Percentiles rank a stretch among this genome's conserved stretches.
Evolutionary conservation across 2,329 filamentous ascomycete genomes (phyloP).

Genomic region (Lachnellula hyalina): DNA sequence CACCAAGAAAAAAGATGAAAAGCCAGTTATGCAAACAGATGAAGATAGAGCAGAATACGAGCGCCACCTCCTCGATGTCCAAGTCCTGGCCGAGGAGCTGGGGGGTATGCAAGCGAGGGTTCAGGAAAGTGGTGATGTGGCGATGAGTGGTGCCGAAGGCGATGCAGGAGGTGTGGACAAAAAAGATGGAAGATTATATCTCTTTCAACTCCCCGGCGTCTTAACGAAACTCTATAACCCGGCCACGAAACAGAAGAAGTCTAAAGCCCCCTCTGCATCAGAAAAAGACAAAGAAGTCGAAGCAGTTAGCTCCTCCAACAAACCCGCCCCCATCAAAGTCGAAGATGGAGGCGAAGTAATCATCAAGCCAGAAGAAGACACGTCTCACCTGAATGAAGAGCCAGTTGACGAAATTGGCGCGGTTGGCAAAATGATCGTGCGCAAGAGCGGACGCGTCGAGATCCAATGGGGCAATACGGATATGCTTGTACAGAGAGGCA

Average conservation of each 20-base stretch:
- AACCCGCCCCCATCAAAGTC: constrained; percentile 37
- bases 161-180: constrained; percentile 12
- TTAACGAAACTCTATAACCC: constrained; percentile 47
- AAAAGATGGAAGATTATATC: constrained; percentile 51
- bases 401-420: constrained; percentile 46
- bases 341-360: constrained; percentile 13
- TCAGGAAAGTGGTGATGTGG: constrained; percentile 36
- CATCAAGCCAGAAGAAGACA: constrained; percentile 19
- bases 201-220: constrained; percentile 61
- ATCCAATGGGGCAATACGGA: constrained; percentile 57
- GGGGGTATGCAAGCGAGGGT: constrained; percentile 32
- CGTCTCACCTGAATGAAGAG: constrained; percentile 11
- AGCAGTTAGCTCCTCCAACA: constrained; percentile 11
- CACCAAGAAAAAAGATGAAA: constrained; percentile 17
- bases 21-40: constrained; percentile 44
- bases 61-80: constrained; percentile 41
- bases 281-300: constrained; percentile 38
- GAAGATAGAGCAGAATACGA: constrained; percentile 47
- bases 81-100: constrained; percentile 42
- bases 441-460: constrained; percentile 57
- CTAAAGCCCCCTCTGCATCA: constrained; percentile 17
- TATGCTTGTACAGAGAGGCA: constrained; percentile 47
- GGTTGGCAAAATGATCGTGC: constrained; percentile 55
- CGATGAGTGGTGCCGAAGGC: constrained; percentile 18
- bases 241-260: constrained; percentile 1